phyloP scores from a whole-genome alignment of 805 yeast species.

The Cyberlindnera saturnus region DNA sequence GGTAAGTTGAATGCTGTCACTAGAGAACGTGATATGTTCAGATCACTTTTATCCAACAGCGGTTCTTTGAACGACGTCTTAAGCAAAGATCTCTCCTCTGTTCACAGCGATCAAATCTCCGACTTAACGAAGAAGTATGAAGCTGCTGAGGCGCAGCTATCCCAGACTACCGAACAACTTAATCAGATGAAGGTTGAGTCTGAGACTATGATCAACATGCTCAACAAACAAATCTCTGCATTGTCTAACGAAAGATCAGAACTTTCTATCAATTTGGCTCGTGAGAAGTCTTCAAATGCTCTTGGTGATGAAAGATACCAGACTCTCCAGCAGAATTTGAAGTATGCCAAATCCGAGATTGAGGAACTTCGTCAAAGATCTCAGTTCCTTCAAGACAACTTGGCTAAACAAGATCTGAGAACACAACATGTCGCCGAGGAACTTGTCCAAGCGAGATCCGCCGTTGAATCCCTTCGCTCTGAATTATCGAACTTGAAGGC shows the following conservation, averaged over 20 bases:
- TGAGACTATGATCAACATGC: conserved; percentile 40
- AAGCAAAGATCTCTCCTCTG: conserved; percentile 11
- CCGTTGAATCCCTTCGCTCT: conserved; percentile 36
- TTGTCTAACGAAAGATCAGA: conserved; percentile 39
- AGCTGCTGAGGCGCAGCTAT: conserved; percentile 11
- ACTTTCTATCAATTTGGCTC: conserved; percentile 43
- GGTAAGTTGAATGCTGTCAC: conserved; percentile 46
- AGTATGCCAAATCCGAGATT: conserved; percentile 39
- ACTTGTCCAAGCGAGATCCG: conserved; percentile 44
- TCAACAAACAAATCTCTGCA: conserved; percentile 40
- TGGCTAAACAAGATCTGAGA: conserved; percentile 42
- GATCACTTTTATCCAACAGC: conserved; percentile 26
- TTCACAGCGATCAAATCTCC: conserved; percentile 4
- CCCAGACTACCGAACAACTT: conserved; percentile 13
- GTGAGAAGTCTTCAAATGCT: conserved; percentile 46
- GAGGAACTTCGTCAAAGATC: conserved; percentile 36
- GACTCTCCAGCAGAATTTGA: conserved; percentile 33
- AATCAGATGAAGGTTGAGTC: conserved; percentile 29
- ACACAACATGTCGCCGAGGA: conserved; percentile 48
- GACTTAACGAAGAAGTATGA: conserved; percentile 13
- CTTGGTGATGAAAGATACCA: conserved; percentile 48
- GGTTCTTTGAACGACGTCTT: conserved; percentile 10
- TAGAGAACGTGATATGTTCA: conserved; percentile 67
- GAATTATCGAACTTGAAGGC: conserved; percentile 44
- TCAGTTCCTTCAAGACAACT: conserved; percentile 34